Evolutionary conservation across 805 yeast species (phyloP).

Genomic region (Metschnikowia amazonensis): DNA sequence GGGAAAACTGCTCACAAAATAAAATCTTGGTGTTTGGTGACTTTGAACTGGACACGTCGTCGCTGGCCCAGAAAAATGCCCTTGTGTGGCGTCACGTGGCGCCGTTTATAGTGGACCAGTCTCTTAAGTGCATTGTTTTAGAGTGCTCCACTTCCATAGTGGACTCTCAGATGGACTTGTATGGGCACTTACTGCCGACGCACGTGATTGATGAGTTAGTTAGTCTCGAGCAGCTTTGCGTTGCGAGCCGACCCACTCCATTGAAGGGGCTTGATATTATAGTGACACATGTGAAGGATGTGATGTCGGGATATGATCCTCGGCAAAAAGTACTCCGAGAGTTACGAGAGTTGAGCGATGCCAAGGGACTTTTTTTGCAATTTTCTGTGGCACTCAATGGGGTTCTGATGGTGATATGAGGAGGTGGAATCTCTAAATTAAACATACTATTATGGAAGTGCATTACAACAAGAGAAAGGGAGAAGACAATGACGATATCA

Average conservation of each 20-base stretch:
- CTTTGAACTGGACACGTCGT: constrained; percentile 62
- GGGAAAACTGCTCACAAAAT: constrained; percentile 28
- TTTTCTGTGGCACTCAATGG: constrained; percentile 59
- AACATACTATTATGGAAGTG: too few species aligned
- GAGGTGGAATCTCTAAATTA: too few species aligned
- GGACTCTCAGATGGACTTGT: constrained; percentile 45
- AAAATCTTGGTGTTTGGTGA: constrained; percentile 75
- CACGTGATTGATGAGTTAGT: constrained; percentile 56
- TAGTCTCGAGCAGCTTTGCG: constrained; percentile 17
- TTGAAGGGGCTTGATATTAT: constrained; percentile 45
- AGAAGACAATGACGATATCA: too few species aligned
- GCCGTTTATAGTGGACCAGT: constrained; percentile 35
- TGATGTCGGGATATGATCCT: constrained; percentile 44
- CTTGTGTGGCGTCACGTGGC: constrained; percentile 58
- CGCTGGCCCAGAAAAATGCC: constrained; percentile 35
- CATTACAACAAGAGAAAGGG: too few species aligned
- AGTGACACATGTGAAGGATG: constrained; percentile 42
- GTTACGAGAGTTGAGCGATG: constrained; percentile 38
- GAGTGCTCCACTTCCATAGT: constrained; percentile 65
- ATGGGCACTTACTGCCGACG: constrained; percentile 78
- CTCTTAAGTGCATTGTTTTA: constrained; percentile 56
- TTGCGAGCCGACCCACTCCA: constrained; percentile 6
- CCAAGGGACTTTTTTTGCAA: constrained; percentile 37
- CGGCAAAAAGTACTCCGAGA: constrained; percentile 49
- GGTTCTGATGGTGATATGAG: constrained; percentile 33